phyloP scores from a whole-genome alignment of 805 yeast genomes.

The Yueomyces sp. region DNA sequence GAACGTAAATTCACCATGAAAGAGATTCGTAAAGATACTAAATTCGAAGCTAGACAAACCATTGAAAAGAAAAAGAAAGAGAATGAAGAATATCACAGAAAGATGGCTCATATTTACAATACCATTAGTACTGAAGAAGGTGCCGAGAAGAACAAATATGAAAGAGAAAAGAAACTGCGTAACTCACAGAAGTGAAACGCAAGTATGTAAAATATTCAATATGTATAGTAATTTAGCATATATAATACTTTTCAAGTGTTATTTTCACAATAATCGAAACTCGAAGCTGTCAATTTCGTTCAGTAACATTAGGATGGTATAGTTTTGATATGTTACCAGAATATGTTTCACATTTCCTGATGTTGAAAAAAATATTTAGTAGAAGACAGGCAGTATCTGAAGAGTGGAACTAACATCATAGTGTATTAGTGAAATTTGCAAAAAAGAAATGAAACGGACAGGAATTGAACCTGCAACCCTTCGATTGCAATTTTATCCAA shows the following conservation, averaged over 20 bases:
- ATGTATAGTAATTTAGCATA: too few species aligned
- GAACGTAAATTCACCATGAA: conserved; percentile 81
- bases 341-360: too few species aligned
- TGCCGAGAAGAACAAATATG: conserved; percentile 85
- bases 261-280: too few species aligned
- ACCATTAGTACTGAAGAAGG: conserved; percentile 90
- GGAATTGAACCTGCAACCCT: conserved; percentile 70
- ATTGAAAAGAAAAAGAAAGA: conserved; percentile 63
- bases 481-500: conserved; percentile 30
- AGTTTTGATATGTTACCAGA: too few species aligned
- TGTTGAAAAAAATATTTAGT: too few species aligned
- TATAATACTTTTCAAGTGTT: too few species aligned
- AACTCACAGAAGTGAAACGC: conserved; percentile 28
- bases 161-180: conserved; percentile 64
- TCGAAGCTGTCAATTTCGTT: too few species aligned
- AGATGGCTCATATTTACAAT: conserved; percentile 77
- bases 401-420: too few species aligned
- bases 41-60: conserved; percentile 76
- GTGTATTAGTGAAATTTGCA: too few species aligned
- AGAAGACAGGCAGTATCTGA: too few species aligned
- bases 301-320: too few species aligned
- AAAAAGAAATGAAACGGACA: conserved; percentile 38
- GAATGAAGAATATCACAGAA: conserved; percentile 71
- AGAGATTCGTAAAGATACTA: conserved; percentile 81
- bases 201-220: too few species aligned